Evolutionary conservation across 371 early-diverging fungal species (phyloP).

Genomic region (Mucor saturninus): DNA sequence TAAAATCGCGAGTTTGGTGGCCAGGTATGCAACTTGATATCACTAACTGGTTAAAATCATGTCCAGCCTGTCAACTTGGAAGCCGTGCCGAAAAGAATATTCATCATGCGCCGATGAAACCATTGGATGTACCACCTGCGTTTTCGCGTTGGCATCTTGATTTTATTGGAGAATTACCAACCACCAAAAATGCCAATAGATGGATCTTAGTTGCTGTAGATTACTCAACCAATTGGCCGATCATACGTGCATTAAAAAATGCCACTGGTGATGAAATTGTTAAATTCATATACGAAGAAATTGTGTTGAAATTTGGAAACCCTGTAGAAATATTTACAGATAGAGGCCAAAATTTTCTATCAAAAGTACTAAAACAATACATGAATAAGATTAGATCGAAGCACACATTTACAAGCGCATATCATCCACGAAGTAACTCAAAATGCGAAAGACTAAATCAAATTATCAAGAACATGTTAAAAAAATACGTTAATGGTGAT

Average conservation of each 20-base stretch:
- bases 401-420: no score
- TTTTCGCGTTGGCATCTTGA: conserved; percentile 43
- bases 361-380: not conserved
- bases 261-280: no score
- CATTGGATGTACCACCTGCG: conserved; percentile 11
- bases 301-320: conserved; percentile 38
- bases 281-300: no score
- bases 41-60: no score
- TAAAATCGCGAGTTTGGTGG: no score
- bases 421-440: conserved; percentile 10
- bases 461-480: conserved; percentile 16
- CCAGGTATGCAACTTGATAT: no score
- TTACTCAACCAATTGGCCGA: conserved; percentile 44
- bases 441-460: conserved; percentile 6
- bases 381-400: not conserved
- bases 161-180: conserved; percentile 31
- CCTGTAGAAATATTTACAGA: conserved; percentile 34
- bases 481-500: no score
- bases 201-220: conserved; percentile 47
- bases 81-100: not conserved
- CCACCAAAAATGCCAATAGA: conserved; percentile 20
- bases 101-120: conserved; percentile 18
- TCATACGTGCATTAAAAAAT: no score
- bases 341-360: conserved; percentile 28
- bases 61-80: conserved; percentile 14